Evolutionary conservation across 257 asterid species (phyloP).

Genomic region (Handroanthus guayacan): DNA sequence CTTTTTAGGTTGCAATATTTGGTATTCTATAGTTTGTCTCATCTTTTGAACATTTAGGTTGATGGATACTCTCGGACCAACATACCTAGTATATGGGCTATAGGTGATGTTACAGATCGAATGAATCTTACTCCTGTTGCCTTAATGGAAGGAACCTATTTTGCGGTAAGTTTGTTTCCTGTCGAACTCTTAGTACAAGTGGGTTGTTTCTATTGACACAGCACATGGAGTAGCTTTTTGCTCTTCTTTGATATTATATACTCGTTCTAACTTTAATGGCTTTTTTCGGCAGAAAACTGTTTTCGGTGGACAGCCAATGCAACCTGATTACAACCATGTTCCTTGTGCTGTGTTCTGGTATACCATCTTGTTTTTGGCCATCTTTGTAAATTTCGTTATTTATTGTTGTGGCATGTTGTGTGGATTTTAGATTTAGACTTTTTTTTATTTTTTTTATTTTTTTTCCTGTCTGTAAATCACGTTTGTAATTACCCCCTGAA

Average conservation of each 20-base stretch:
- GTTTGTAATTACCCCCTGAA: too few species aligned
- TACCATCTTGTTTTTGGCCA: slow-evolving; percentile 28
- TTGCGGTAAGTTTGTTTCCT: slow-evolving; percentile 70
- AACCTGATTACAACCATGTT: slow-evolving; percentile 71
- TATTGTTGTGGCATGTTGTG: too few species aligned
- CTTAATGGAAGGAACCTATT: slow-evolving; percentile 91
- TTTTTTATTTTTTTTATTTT: too few species aligned
- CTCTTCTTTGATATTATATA: not conserved
- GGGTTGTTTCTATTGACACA: not conserved
- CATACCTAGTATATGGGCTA: slow-evolving; percentile 97
- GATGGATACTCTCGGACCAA: slow-evolving; percentile 81
- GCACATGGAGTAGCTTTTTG: not conserved
- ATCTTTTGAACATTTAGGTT: slow-evolving; percentile 59
- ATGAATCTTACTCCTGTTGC: slow-evolving; percentile 99
- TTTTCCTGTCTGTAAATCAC: too few species aligned
- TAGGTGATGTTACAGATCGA: slow-evolving; percentile 91
- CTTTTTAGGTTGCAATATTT: slow-evolving; percentile 8
- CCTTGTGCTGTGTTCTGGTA: slow-evolving; percentile 99
- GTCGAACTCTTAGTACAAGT: slow-evolving; percentile 12
- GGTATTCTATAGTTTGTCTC: slow-evolving; percentile 18
- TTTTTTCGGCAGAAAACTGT: slow-evolving; percentile 85
- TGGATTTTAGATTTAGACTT: too few species aligned
- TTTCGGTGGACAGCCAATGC: slow-evolving; percentile 83
- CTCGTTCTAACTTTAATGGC: slow-evolving; percentile 1
- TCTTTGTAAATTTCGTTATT: slow-evolving; percentile 15